Percentiles rank a stretch among this genome's conserved stretches.
Evolutionary conservation across 2,329 filamentous ascomycete species (phyloP).

Genomic region (Cladosporium austrohemisphaericum): DNA sequence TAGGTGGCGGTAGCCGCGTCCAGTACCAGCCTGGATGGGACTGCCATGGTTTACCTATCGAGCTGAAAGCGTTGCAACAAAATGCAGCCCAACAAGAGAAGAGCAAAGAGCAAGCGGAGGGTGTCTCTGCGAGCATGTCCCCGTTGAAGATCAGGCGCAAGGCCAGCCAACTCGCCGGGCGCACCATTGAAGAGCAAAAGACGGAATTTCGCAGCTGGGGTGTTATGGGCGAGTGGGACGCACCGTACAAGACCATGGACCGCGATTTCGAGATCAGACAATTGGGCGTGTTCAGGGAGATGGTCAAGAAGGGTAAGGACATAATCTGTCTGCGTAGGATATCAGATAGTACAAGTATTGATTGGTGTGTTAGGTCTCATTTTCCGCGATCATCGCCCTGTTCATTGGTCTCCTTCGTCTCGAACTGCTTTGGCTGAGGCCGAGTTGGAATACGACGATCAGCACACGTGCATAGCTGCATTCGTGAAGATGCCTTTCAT

Average conservation of each 20-base stretch:
- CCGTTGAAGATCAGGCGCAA: conserved; percentile 59
- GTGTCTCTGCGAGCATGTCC: conserved; percentile 32
- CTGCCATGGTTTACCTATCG: conserved; percentile 94
- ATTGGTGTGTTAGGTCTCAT: conserved; percentile 54
- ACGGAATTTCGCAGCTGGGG: conserved; percentile 68
- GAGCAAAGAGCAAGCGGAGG: conserved; percentile 34
- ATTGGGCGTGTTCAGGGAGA: conserved; percentile 68
- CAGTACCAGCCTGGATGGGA: conserved; percentile 93
- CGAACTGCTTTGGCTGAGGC: conserved; percentile 77
- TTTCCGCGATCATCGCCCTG: conserved; percentile 74
- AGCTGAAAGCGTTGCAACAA: conserved; percentile 81
- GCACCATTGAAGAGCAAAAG: conserved; percentile 70
- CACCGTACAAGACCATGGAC: conserved; percentile 76
- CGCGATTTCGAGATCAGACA: conserved; percentile 69
- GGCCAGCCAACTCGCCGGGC: conserved; percentile 62
- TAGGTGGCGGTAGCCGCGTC: conserved; percentile 72
- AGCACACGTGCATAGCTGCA: conserved; percentile 68
- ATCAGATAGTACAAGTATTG: conserved; percentile 14
- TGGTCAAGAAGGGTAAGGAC: conserved; percentile 59
- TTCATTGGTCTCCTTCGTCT: conserved; percentile 82
- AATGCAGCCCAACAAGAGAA: conserved; percentile 37
- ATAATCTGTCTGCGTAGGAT: neutral
- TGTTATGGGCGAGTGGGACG: conserved; percentile 77
- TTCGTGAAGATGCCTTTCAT: conserved; percentile 74
- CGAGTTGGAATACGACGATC: conserved; percentile 77